Conservation (phyloP, 73 alveolate species). For the Paramecium primaurelia region DNA sequence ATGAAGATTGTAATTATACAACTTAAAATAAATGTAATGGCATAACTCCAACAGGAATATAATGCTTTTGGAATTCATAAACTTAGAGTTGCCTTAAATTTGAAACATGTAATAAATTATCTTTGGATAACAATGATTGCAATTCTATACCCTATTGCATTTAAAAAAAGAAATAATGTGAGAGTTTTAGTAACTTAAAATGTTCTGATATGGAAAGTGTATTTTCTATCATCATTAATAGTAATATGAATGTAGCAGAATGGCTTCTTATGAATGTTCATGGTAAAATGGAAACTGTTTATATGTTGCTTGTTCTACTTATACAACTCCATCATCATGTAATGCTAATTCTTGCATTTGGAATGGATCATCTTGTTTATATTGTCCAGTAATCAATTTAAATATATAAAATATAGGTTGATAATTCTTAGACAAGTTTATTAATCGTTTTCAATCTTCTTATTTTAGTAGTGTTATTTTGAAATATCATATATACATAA, state of each 20-base stretch:
- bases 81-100: background rate
- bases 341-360: background rate
- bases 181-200: background rate
- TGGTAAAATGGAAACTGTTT: background rate
- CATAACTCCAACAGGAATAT: background rate
- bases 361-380: conserved; percentile 2
- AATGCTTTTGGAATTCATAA: conserved; percentile 4
- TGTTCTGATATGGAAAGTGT: conserved; percentile 4
- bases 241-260: background rate
- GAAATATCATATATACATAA: background rate
- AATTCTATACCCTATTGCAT: background rate
- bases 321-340: background rate
- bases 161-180: background rate
- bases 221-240: background rate
- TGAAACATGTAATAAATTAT: background rate
- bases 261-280: background rate
- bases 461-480: background rate
- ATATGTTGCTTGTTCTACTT: background rate
- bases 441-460: background rate
- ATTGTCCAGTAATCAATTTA: background rate
- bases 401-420: background rate
- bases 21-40: background rate
- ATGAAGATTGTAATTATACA: background rate
- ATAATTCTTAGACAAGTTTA: background rate
- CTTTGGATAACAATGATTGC: conserved; percentile 1